phyloP scores from a whole-genome alignment of 257 asterid genomes.

The Leonotis leonurus region DNA sequence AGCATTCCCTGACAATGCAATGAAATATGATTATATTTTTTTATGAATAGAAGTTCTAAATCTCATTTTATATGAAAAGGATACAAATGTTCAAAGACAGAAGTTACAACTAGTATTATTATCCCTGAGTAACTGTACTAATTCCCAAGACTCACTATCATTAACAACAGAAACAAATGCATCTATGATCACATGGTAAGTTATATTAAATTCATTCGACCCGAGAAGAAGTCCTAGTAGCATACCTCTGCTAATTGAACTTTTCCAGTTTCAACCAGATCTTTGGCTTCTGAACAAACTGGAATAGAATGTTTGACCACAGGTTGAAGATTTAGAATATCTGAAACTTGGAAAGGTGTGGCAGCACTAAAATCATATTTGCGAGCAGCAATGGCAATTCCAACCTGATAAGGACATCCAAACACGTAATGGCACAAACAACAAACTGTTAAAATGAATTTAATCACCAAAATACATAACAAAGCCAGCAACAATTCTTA shows the following conservation, averaged over 20 bases:
- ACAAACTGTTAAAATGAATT: not conserved
- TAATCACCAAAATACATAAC: constrained; percentile 4
- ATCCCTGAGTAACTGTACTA: not conserved
- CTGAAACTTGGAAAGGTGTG: constrained; percentile 77
- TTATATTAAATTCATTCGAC: not conserved
- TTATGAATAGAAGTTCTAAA: no score
- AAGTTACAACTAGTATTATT: no score
- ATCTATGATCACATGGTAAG: no score
- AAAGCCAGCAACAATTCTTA: not conserved
- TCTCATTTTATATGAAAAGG: no score
- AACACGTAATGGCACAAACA: not conserved
- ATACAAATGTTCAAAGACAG: no score
- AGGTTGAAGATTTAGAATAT: constrained; percentile 76
- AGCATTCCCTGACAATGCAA: constrained; percentile 83
- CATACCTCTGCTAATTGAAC: constrained; percentile 88
- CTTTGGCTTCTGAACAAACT: constrained; percentile 89
- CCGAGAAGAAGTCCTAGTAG: not conserved
- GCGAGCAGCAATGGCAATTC: constrained; percentile 72
- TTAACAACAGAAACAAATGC: no score
- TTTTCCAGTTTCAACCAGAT: constrained; percentile 90
- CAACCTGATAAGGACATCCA: constrained; percentile 51
- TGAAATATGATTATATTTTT: not conserved
- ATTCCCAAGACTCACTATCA: no score
- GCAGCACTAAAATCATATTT: constrained; percentile 60
- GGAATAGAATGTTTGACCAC: constrained; percentile 96